Base-by-base conservation (phyloP, 495 filamentous ascomycete genomes). In the Penicillium malachiteum region DNA sequence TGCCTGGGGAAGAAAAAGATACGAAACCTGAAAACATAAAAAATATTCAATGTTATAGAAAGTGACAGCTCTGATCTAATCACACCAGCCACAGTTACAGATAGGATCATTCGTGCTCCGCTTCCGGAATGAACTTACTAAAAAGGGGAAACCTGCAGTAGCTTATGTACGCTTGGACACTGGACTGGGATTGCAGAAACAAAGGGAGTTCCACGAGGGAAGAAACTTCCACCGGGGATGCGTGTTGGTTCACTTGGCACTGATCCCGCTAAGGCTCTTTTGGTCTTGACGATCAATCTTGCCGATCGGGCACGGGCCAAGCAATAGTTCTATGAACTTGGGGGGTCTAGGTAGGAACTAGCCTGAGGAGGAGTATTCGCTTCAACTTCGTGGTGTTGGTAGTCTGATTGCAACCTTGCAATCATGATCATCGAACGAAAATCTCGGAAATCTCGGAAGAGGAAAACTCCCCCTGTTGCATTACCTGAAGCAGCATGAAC, bases 241-340 rank as follows among this genome's bases (percentile, higher is more conserved):
- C 46, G 58, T 32, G 43, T 32, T 43, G 37, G 50, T 45, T 37
- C 34, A 16, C 50, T 46, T 56, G 55, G 39, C 44, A 44, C 30
- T 31, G 42, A 46, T 57, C 41, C 33, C 34, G 38, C 45, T 34
- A 37, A 31, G 41, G 46, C 31, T 12, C 46, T 53, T 52, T 50
- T 35, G 12, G 43, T 12, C 7, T 51, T 13, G 45, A 32, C 21
- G 60, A 66, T 66, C 64, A 42, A 38, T n/a, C n/a, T 38, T 16
- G 60, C 38, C 50, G 55, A 66, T 64, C 60, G 51, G 52, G 30
- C 58, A 57, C 50, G 54, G 54, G 54, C 54, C 59, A 58, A 46
- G 50, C 56, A 56, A 60, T 60, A 65, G 54, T 63, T 55, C 34
- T 37, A 37, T 37, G 8, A 37, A 37, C 9, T 37, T 37, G 34